phyloP scores from a whole-genome alignment of 352 stramenopile species.

The Globisporangium lucens region DNA sequence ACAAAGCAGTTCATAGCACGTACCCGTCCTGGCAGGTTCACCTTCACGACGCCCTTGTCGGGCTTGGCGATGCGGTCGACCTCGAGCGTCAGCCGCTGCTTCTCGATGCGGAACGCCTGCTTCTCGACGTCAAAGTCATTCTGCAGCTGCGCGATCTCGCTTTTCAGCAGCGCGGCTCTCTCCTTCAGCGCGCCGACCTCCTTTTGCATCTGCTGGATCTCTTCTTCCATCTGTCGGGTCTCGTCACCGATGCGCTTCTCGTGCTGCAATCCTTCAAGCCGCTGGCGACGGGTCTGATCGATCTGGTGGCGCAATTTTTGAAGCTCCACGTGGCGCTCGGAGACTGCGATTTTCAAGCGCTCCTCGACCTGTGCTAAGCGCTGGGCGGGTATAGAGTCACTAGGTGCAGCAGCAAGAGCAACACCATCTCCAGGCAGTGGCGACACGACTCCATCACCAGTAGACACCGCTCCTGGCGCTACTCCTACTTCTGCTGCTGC shows the following conservation, averaged over 20 bases:
- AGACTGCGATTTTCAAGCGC: slow-evolving; percentile 44
- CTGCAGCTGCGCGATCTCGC: slow-evolving; percentile 39
- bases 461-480: background rate
- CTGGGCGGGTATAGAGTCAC: slow-evolving; percentile 10
- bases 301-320: slow-evolving; percentile 44
- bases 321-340: slow-evolving; percentile 50
- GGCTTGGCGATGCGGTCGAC: slow-evolving; percentile 43
- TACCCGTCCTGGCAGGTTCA: slow-evolving; percentile 25
- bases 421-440: background rate
- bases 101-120: slow-evolving; percentile 44
- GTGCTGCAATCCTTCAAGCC: slow-evolving; percentile 35
- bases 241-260: slow-evolving; percentile 46
- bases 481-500: background rate
- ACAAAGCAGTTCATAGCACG: background rate
- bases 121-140: slow-evolving; percentile 47
- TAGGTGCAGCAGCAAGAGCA: background rate
- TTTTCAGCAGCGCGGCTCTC: slow-evolving; percentile 26
- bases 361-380: slow-evolving; percentile 79
- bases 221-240: slow-evolving; percentile 31
- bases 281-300: slow-evolving; percentile 39
- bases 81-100: slow-evolving; percentile 41
- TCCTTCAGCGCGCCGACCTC: slow-evolving; percentile 48
- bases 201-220: slow-evolving; percentile 29
- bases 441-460: background rate
- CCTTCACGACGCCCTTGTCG: slow-evolving; percentile 34